These are phyloP conservation scores for Pyrus pyrifolia DNA, from an alignment of 306 rosid genomes.

Conservation along the genomic window DNA sequence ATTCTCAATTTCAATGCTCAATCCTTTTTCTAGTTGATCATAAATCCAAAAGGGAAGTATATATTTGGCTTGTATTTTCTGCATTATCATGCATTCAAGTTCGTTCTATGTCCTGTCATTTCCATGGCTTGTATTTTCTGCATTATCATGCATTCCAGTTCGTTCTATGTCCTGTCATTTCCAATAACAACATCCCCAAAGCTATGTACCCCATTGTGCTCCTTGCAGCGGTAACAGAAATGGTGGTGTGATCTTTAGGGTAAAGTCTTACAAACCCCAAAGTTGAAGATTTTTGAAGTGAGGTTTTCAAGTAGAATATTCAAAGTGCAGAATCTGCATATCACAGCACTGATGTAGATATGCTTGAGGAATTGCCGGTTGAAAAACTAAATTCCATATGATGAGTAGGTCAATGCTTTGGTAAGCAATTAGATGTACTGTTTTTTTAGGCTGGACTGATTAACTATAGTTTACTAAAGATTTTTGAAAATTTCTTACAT, in stretches of 20 bases:
- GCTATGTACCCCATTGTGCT: slow-evolving; percentile 6
- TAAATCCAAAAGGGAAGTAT: slow-evolving; percentile 6
- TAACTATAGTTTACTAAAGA: too few relatives aligned
- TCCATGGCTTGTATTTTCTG: slow-evolving; percentile 8
- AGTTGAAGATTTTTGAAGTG: not conserved
- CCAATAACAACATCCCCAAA: slow-evolving; percentile 6
- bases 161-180: not conserved
- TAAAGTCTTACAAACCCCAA: not conserved
- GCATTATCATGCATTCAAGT: not conserved
- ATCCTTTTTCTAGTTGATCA: not conserved
- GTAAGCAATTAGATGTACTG: too few relatives aligned
- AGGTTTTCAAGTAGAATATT: not conserved
- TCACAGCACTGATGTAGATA: slow-evolving; percentile 7
- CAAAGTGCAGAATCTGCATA: slow-evolving; percentile 9
- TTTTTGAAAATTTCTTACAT: too few relatives aligned
- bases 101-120: not conserved
- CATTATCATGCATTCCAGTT: not conserved
- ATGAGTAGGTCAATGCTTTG: too few relatives aligned
- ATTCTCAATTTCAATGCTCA: slow-evolving; percentile 3
- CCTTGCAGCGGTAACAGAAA: not conserved
- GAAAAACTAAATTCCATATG: too few relatives aligned
- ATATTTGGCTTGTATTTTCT: slow-evolving; percentile 1
- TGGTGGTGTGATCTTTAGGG: too few relatives aligned
- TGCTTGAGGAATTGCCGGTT: too few relatives aligned
- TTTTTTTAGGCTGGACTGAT: too few relatives aligned